Evolutionary conservation across 305 asterid genomes (phyloP).

Genomic region (Fraxinus baroniana): DNA sequence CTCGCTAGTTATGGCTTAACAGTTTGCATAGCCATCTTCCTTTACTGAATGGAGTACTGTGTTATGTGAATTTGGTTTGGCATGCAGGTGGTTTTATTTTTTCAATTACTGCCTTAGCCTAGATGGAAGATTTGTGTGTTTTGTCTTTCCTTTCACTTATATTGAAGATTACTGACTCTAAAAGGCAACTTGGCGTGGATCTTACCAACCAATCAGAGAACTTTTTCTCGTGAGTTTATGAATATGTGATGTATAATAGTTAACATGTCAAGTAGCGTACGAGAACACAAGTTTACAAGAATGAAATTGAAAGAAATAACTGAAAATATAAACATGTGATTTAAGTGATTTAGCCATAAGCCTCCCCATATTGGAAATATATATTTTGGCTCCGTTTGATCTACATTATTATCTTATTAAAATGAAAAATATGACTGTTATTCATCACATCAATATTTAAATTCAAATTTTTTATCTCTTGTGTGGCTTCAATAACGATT

Average conservation of each 20-base stretch:
- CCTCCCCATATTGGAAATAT: background rate
- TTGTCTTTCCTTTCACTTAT: slow-evolving; percentile 3
- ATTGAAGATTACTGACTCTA: background rate
- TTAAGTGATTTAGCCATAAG: background rate
- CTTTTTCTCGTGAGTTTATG: background rate
- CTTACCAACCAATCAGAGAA: background rate
- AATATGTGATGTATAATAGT: background rate
- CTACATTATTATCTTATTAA: too few species aligned
- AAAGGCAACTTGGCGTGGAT: background rate
- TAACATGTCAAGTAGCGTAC: background rate
- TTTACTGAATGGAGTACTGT: slow-evolving; percentile 18
- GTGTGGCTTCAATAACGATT: too few species aligned
- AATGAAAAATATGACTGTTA: too few species aligned
- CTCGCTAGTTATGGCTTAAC: slow-evolving; percentile 29
- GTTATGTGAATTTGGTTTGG: slow-evolving; percentile 40
- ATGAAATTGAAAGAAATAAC: background rate
- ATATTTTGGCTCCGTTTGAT: too few species aligned
- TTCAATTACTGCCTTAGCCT: slow-evolving; percentile 50
- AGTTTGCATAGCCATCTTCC: slow-evolving; percentile 27
- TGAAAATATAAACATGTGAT: background rate
- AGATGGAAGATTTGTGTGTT: slow-evolving; percentile 25
- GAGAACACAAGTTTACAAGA: background rate
- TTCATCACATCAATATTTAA: too few species aligned
- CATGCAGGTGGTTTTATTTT: slow-evolving; percentile 62
- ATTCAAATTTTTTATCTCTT: too few species aligned